Conservation (phyloP, 495 filamentous ascomycete genomes). For the Tuber calosporum region DNA sequence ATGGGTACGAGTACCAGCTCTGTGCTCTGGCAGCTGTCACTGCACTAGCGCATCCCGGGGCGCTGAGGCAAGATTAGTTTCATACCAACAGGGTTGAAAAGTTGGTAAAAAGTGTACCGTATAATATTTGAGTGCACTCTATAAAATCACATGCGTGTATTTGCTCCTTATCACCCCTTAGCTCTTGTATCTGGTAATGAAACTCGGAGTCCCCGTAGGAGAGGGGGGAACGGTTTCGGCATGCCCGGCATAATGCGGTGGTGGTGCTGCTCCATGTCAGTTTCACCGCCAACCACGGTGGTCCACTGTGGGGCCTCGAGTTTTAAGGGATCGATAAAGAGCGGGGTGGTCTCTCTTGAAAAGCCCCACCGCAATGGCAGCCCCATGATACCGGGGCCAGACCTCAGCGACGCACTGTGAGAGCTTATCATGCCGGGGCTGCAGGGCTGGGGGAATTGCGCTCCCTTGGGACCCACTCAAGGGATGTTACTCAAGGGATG, state of each 20-base stretch:
- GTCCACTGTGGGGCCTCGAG: background rate
- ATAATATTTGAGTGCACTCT: background rate
- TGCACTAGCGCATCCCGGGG: background rate
- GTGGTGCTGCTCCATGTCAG: background rate
- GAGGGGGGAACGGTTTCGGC: background rate
- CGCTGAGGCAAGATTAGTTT: background rate
- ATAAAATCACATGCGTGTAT: background rate
- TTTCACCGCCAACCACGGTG: background rate
- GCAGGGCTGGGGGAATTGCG: background rate
- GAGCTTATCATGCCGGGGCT: background rate
- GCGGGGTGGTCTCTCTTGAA: background rate
- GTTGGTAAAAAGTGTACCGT: background rate
- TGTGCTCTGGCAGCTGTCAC: background rate
- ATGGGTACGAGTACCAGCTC: background rate
- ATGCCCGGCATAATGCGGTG: background rate
- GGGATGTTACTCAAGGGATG: background rate
- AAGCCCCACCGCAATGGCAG: background rate
- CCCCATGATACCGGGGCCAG: background rate
- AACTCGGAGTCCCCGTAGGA: background rate
- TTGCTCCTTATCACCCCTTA: background rate
- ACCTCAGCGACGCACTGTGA: background rate
- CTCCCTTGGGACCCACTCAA: background rate
- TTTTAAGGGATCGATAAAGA: background rate
- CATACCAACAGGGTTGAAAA: background rate
- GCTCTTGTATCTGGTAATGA: background rate